Conservation (phyloP, 768 basidiomycete species). For the Nevesoporus exiguus region DNA sequence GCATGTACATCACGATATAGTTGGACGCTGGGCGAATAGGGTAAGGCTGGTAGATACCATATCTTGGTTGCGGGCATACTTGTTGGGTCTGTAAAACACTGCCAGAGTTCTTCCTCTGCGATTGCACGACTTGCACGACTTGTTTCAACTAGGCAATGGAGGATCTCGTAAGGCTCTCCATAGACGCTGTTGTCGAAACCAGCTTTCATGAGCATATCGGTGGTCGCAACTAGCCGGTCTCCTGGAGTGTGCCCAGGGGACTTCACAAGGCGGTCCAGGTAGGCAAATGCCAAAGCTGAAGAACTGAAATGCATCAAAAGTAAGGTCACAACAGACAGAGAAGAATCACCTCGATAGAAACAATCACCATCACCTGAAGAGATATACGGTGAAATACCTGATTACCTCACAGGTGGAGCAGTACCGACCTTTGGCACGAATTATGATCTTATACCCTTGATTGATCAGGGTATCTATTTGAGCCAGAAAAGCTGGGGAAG, state of each 20-base stretch:
- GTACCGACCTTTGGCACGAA: constrained; percentile 65
- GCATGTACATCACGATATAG: constrained; percentile 74
- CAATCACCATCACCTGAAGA: constrained; percentile 80
- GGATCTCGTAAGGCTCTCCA: constrained; percentile 71
- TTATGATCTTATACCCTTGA: constrained; percentile 62
- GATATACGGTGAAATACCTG: background rate
- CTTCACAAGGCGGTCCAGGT: constrained; percentile 65
- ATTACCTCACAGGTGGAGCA: constrained; percentile 1
- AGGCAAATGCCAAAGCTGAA: constrained; percentile 78
- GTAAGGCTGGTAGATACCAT: constrained; percentile 1
- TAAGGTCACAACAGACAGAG: background rate
- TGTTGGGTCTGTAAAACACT: constrained; percentile 49
- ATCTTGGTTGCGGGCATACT: constrained; percentile 32
- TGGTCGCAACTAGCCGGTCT: constrained; percentile 51
- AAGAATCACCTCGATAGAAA: constrained; percentile 77
- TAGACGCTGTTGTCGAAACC: constrained; percentile 68
- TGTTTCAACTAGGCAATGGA: constrained; percentile 47
- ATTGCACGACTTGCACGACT: constrained; percentile 34
- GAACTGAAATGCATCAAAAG: constrained; percentile 19
- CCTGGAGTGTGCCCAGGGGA: constrained; percentile 43
- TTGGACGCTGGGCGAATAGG: constrained; percentile 48
- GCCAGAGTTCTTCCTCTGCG: constrained; percentile 36
- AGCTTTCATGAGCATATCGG: constrained; percentile 48
- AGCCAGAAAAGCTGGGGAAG: constrained; percentile 54
- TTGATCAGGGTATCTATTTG: constrained; percentile 71